Percentiles rank a stretch among this genome's conserved stretches.
Conservation (phyloP, 2,329 filamentous ascomycete species). For the Trichoderma gracile region DNA sequence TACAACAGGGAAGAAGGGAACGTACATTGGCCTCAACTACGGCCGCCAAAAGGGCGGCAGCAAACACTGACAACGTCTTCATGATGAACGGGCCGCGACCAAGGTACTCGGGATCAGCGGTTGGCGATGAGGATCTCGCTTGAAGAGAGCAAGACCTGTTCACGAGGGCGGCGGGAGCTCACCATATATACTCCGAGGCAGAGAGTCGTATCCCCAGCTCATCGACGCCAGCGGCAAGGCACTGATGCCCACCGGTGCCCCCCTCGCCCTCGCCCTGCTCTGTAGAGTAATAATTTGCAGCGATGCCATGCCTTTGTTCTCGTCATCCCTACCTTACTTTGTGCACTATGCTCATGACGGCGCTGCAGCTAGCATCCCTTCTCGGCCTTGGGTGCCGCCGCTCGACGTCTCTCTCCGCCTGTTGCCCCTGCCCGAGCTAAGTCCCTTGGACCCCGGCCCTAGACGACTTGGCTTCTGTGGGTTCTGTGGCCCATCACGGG, state of each 20-base stretch:
- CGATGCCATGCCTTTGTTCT: neutral
- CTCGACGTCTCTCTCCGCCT: slow-evolving; percentile 22
- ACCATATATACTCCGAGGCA: slow-evolving; percentile 19
- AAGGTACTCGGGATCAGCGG: slow-evolving; percentile 19
- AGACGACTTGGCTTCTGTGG: neutral
- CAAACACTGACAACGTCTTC: slow-evolving; percentile 38
- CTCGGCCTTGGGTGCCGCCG: slow-evolving; percentile 13
- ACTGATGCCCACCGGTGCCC: neutral
- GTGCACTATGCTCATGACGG: slow-evolving; percentile 7
- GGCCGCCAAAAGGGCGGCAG: slow-evolving; percentile 37
- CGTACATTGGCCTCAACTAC: slow-evolving; percentile 34
- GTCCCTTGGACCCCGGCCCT: slow-evolving; percentile 11
- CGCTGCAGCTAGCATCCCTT: slow-evolving; percentile 17
- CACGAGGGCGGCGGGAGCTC: slow-evolving; percentile 13
- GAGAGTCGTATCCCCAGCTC: slow-evolving; percentile 19
- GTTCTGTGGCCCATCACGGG: neutral
- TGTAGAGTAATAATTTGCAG: neutral
- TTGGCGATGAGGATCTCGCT: slow-evolving; percentile 22
- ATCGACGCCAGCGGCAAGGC: neutral
- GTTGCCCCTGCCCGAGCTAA: slow-evolving; percentile 4
- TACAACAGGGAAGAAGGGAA: neutral
- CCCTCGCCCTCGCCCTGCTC: neutral
- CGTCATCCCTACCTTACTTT: slow-evolving; percentile 9
- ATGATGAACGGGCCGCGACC: slow-evolving; percentile 34
- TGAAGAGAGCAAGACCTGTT: slow-evolving; percentile 5